phyloP scores from a whole-genome alignment of 768 basidiomycete species.

The Collybia sp. region DNA sequence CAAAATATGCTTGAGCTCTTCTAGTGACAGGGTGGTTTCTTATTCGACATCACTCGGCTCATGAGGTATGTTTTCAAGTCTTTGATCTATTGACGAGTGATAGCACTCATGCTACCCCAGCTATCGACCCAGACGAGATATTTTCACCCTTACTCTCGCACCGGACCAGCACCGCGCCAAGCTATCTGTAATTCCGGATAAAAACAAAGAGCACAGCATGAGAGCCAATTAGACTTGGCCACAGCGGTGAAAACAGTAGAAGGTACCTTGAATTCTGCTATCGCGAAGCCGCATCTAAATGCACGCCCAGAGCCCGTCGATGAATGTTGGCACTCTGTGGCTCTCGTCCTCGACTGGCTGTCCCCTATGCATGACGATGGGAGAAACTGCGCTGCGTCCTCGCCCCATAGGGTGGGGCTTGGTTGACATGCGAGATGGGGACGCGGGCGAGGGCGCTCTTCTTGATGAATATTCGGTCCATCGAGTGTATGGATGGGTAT shows the following conservation, averaged over 20 bases:
- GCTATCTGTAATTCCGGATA: constrained; percentile 30
- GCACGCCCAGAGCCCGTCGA: background rate
- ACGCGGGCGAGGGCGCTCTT: background rate
- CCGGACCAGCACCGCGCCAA: background rate
- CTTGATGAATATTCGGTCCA: background rate
- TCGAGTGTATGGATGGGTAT: background rate
- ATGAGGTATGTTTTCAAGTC: no score
- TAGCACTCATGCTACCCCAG: no score
- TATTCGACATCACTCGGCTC: no score
- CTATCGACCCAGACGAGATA: no score
- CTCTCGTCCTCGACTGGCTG: background rate
- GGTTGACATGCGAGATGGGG: background rate
- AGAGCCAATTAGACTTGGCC: constrained; percentile 19
- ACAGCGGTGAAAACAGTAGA: background rate
- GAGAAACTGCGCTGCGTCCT: background rate
- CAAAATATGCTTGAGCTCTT: no score
- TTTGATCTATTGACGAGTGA: no score
- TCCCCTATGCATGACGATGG: background rate
- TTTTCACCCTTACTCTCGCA: background rate
- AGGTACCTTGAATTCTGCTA: constrained; percentile 37
- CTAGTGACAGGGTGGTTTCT: no score
- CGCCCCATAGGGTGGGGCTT: background rate
- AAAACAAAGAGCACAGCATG: constrained; percentile 25
- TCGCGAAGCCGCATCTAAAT: background rate
- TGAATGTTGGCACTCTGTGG: background rate